phyloP scores from a whole-genome alignment of 495 filamentous ascomycete genomes.

The Filosporella fistucella region DNA sequence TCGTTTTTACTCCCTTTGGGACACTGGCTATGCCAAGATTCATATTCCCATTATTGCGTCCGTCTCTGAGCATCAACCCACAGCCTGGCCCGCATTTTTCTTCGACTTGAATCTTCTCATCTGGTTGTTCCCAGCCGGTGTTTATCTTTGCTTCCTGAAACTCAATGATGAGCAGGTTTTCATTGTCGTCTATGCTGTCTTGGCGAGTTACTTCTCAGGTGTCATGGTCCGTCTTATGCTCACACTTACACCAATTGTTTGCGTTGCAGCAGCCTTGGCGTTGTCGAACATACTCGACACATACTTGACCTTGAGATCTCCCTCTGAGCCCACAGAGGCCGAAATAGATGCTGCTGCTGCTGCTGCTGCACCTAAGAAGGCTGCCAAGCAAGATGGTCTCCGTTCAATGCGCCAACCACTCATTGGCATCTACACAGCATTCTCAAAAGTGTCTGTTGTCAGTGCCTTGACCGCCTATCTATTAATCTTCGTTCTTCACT shows the following conservation, averaged over 20 bases:
- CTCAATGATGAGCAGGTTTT: slow-evolving; percentile 98
- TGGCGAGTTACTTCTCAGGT: slow-evolving; percentile 96
- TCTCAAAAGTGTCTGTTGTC: slow-evolving; percentile 76
- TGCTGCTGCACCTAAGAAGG: slow-evolving; percentile 36
- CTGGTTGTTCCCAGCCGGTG: slow-evolving; percentile 98
- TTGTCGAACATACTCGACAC: slow-evolving; percentile 85
- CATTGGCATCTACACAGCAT: slow-evolving; percentile 75
- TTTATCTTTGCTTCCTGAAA: slow-evolving; percentile 95
- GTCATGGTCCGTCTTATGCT: slow-evolving; percentile 99
- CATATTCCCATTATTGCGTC: slow-evolving; percentile 99
- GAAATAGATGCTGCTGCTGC: slow-evolving; percentile 27
- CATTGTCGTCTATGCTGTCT: slow-evolving; percentile 91
- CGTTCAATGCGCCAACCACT: slow-evolving; percentile 67
- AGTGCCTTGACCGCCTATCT: slow-evolving; percentile 71
- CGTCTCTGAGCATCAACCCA: slow-evolving; percentile 98
- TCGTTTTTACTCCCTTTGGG: slow-evolving; percentile 99
- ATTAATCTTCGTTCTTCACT: slow-evolving; percentile 91
- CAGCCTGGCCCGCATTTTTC: slow-evolving; percentile 99
- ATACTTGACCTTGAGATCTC: slow-evolving; percentile 61
- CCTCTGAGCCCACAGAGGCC: slow-evolving; percentile 50
- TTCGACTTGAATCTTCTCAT: slow-evolving; percentile 98
- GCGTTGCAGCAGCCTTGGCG: slow-evolving; percentile 88
- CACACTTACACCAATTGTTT: slow-evolving; percentile 93
- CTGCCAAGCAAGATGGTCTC: slow-evolving; percentile 48
- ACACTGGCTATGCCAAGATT: slow-evolving; percentile 98